Evolutionary conservation across 352 stramenopile genomes (phyloP).

Genomic region (Hyaloperonospora brassicae): DNA sequence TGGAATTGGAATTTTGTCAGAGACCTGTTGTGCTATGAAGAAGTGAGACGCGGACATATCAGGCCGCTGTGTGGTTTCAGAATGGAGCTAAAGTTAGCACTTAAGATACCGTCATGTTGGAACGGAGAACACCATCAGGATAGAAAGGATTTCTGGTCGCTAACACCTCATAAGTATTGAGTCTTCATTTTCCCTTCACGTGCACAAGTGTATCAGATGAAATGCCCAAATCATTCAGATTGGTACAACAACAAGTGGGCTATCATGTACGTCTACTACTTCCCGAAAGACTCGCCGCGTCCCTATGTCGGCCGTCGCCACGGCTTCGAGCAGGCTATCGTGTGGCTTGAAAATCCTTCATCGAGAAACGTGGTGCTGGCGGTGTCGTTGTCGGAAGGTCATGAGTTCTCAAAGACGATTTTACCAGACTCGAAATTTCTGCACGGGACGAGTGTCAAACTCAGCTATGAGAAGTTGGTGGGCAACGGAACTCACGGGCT

Average conservation of each 20-base stretch:
- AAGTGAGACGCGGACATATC: too few relatives aligned
- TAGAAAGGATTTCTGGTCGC: too few relatives aligned
- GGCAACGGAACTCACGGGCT: slow-evolving; percentile 7
- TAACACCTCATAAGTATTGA: too few relatives aligned
- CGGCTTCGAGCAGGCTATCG: slow-evolving; percentile 15
- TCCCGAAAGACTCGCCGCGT: slow-evolving; percentile 9
- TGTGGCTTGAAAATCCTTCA: slow-evolving; percentile 17
- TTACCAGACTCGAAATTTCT: slow-evolving; percentile 3
- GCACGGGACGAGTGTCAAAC: slow-evolving; percentile 11
- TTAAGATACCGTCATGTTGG: too few relatives aligned
- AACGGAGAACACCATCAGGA: too few relatives aligned
- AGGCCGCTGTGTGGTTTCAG: too few relatives aligned
- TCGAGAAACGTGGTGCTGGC: slow-evolving; percentile 7
- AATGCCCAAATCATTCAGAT: too few relatives aligned
- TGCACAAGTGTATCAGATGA: too few relatives aligned
- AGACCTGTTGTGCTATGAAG: too few relatives aligned
- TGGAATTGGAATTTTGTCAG: too few relatives aligned
- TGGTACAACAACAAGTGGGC: slow-evolving; percentile 5
- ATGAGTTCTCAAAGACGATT: slow-evolving; percentile 5
- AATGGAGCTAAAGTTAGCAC: too few relatives aligned
- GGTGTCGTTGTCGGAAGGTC: slow-evolving; percentile 5
- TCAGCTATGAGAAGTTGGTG: slow-evolving; percentile 8
- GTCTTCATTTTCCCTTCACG: too few relatives aligned
- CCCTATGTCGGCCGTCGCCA: slow-evolving; percentile 9
- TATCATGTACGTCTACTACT: slow-evolving; percentile 20